phyloP scores from a whole-genome alignment of 2,329 filamentous ascomycete genomes.

The Epichloe festucae region DNA sequence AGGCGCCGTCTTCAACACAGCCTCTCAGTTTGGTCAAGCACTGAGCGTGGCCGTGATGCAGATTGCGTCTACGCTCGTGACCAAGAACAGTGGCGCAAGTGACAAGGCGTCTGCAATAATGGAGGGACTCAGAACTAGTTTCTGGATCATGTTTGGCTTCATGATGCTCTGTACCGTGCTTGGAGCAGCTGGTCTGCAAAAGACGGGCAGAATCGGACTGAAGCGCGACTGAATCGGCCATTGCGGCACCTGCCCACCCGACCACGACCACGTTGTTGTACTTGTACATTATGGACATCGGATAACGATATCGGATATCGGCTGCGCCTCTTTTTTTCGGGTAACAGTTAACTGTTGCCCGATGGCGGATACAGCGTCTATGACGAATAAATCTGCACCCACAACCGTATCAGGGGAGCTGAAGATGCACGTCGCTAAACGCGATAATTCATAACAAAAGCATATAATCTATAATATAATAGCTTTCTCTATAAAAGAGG shows the following conservation, averaged over 20 bases:
- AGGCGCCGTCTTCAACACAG: constrained; percentile 48
- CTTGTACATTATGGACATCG: no score
- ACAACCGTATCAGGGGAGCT: no score
- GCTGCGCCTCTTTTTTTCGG: no score
- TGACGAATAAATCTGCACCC: no score
- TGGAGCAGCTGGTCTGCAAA: constrained; percentile 26
- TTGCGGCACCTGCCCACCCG: not conserved
- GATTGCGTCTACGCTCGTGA: constrained; percentile 28
- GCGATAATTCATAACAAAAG: no score
- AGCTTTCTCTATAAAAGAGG: no score
- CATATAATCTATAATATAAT: no score
- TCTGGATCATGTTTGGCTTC: constrained; percentile 36
- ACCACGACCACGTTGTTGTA: no score
- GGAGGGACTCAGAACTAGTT: constrained; percentile 35
- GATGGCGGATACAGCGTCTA: no score
- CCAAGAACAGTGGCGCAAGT: constrained; percentile 17
- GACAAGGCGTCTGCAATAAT: constrained; percentile 22
- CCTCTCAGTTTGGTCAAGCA: constrained; percentile 40
- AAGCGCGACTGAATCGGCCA: constrained; percentile 24
- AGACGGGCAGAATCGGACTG: constrained; percentile 31
- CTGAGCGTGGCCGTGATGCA: constrained; percentile 35
- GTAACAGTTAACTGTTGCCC: no score
- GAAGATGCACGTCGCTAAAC: no score
- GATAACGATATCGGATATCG: no score
- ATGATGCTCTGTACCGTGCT: constrained; percentile 29